Base-by-base conservation (phyloP, 1,284 basidiomycete genomes). In the Gastroboletus turbinatus region DNA sequence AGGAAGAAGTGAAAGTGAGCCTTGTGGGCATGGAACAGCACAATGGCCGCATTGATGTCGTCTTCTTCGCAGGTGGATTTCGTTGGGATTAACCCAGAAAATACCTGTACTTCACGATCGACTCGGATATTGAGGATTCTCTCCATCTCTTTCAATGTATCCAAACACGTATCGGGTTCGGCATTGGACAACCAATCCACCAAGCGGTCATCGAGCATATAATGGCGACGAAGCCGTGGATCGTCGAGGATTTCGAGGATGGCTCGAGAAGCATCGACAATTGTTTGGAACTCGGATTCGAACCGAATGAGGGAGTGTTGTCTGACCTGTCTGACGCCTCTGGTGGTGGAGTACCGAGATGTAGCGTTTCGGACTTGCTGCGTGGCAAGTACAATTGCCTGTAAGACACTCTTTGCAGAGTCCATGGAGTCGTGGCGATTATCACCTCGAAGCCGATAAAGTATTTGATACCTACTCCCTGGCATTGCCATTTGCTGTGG, bases 221-320 rank as follows among this genome's bases (percentile, higher is more conserved):
- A 39, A 21, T 36, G 25, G 10, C 29, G 35, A 38, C 36, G 6
- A 13, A 48, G 33, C 29, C 11, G 29, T 13, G 29, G 10, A 29
- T 29, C 10, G 29, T 10, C 29, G 2, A 29, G 29, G 29, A 35
- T 30, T 35, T 59, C 3, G 7, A 57, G 30, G 19, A 49, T 40
- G 2, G 55, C 42, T 17, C 9, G 23, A n/a, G 52, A 52, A 7
- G 52, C 45, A 23, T 60, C 39, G 6, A 21, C 14, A 6, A 56
- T 45, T n/a, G 46, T 35, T 21, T 65, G 43, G 13, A 65, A 33
- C 11, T 65, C 47, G 23, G 23, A 16, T 42, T 65, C 56, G 10
- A 63, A 50, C 5, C 50, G 38, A 36, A 60, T n/a, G 13, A 64
- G 50, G n/a, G 63, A 40, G 43, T 57, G 25, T 9, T 60, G 46